Conservation (phyloP, 257 asterid species). For the Ballota nigra region DNA sequence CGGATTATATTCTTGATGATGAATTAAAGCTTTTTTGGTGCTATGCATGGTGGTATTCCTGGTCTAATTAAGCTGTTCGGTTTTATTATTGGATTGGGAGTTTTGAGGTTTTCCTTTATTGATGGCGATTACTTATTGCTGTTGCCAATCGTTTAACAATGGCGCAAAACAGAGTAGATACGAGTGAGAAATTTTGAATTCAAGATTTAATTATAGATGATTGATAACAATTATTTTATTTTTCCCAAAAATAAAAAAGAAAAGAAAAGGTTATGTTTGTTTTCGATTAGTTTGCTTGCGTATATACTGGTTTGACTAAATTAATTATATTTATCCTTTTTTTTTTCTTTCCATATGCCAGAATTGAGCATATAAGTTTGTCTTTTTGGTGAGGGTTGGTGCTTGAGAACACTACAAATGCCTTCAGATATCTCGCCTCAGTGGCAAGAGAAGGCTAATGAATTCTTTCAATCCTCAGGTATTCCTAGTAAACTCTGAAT, state of each 20-base stretch:
- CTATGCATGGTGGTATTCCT: neutral
- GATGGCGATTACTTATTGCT: too few relatives aligned
- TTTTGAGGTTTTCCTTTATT: neutral
- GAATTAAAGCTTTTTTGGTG: neutral
- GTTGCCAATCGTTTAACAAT: neutral
- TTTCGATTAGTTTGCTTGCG: neutral
- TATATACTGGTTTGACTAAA: neutral
- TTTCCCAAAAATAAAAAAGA: neutral
- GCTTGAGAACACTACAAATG: conserved; percentile 50
- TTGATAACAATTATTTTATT: neutral
- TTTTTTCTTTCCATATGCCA: neutral
- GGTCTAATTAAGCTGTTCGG: neutral
- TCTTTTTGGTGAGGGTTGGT: conserved; percentile 12
- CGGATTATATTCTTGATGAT: conserved; percentile 10
- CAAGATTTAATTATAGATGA: neutral
- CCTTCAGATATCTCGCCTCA: conserved; percentile 67
- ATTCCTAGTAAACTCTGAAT: conserved; percentile 14
- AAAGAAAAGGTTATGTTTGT: neutral
- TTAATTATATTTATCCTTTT: neutral
- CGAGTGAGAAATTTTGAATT: neutral
- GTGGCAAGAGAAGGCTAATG: conserved; percentile 92
- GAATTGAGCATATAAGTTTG: neutral
- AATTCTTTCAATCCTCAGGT: conserved; percentile 83
- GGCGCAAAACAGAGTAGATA: neutral
- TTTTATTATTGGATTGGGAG: neutral